Percentiles rank a stretch among this genome's conserved stretches.
phyloP scores from a whole-genome alignment of 305 asterid species.

The Solanum hybrid region DNA sequence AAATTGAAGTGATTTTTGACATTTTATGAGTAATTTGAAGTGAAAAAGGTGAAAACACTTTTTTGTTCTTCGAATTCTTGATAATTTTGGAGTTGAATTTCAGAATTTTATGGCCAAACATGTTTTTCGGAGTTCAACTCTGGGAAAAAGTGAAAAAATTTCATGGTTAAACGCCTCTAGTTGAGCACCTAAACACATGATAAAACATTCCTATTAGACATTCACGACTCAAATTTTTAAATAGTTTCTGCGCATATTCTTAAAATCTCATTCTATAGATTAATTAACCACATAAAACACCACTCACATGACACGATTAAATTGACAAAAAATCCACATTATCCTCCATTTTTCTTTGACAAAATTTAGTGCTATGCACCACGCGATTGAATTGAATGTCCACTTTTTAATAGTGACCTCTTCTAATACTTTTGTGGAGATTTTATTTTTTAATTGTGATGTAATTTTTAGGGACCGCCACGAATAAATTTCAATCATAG shows the following conservation, averaged over 20 bases:
- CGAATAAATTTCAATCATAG: neutral
- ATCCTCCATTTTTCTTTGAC: neutral
- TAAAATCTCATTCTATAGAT: neutral
- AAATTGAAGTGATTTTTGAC: neutral
- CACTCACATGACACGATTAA: neutral
- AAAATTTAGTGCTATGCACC: neutral
- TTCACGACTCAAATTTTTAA: neutral
- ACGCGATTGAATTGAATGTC: neutral
- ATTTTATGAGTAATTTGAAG: neutral
- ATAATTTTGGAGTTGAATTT: neutral
- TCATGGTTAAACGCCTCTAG: neutral
- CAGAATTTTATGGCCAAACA: neutral
- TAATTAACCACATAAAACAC: neutral
- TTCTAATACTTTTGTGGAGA: neutral
- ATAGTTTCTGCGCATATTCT: neutral
- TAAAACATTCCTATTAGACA: neutral
- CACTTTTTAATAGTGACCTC: neutral
- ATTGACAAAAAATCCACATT: neutral
- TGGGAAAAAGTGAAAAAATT: neutral
- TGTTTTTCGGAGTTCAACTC: neutral
- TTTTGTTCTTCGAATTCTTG: neutral
- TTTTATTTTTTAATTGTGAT: neutral
- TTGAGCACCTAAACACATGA: neutral
- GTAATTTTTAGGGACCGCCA: neutral
- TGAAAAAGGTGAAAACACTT: neutral